Conservation (phyloP, 2,329 filamentous ascomycete species). For the Pestalotiopsis sp. region DNA sequence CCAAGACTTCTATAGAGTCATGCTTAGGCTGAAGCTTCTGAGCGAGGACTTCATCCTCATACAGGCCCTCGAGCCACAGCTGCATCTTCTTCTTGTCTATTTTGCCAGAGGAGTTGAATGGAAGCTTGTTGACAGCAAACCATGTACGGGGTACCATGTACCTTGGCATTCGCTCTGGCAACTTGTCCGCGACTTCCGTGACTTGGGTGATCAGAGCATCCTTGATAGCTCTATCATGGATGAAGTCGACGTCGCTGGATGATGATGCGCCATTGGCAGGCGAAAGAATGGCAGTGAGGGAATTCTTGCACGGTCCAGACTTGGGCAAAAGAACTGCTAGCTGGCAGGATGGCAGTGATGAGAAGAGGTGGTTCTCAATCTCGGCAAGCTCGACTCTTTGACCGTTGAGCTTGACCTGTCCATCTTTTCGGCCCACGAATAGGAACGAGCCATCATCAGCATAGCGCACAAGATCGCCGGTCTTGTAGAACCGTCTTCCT, state of each 20-base stretch:
- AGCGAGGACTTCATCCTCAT: not conserved
- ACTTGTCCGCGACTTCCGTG: conserved; percentile 10
- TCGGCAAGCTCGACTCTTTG: conserved; percentile 16
- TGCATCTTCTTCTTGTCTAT: conserved; percentile 16
- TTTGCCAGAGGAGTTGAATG: conserved; percentile 19
- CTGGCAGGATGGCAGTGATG: conserved; percentile 7
- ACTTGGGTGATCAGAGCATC: not conserved
- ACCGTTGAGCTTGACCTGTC: conserved; percentile 14
- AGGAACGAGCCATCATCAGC: conserved; percentile 31
- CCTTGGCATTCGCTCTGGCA: conserved; percentile 13
- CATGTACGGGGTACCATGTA: conserved; percentile 20
- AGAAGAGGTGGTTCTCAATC: conserved; percentile 15
- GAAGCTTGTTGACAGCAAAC: conserved; percentile 14
- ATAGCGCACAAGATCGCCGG: conserved; percentile 41
- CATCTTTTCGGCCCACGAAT: conserved; percentile 20
- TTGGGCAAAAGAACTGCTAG: conserved; percentile 2
- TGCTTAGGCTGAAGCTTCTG: conserved; percentile 5
- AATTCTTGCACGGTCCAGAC: conserved; percentile 19
- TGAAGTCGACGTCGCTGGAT: conserved; percentile 24
- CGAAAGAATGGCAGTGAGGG: conserved; percentile 25
- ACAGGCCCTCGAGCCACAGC: conserved; percentile 17
- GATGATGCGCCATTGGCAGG: conserved; percentile 25
- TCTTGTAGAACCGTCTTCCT: conserved; percentile 35
- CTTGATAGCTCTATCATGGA: conserved; percentile 27
- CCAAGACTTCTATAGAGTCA: conserved; percentile 1